phyloP scores from a whole-genome alignment of 2,329 filamentous ascomycete species.

The Alternaria alternata region DNA sequence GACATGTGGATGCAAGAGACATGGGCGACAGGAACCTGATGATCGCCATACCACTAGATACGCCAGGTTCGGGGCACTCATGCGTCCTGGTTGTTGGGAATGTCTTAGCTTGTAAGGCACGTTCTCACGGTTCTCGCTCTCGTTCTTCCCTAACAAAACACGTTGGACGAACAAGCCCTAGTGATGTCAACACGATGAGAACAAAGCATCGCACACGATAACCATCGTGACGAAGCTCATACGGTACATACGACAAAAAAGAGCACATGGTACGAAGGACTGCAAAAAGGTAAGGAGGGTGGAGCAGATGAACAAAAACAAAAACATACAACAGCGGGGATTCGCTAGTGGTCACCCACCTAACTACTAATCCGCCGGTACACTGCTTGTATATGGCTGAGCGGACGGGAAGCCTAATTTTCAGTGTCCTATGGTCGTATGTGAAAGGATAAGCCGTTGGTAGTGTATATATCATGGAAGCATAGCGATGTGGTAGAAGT shows the following conservation, averaged over 20 bases:
- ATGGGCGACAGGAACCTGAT: neutral
- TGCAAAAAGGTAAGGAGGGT: neutral
- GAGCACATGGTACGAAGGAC: neutral
- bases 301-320: neutral
- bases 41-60: no score
- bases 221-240: no score
- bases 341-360: neutral
- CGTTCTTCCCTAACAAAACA: no score
- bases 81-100: no score
- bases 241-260: neutral
- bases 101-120: no score
- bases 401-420: neutral
- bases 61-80: no score
- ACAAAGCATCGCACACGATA: neutral
- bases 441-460: neutral
- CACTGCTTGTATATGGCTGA: neutral
- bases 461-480: neutral
- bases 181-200: neutral
- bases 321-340: neutral
- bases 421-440: neutral
- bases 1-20: neutral
- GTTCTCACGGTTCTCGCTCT: no score
- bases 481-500: neutral
- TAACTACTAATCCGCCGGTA: neutral
- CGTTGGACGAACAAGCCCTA: neutral